Base-by-base conservation (phyloP, 441 rosid species). In the Biscutella auriculata region DNA sequence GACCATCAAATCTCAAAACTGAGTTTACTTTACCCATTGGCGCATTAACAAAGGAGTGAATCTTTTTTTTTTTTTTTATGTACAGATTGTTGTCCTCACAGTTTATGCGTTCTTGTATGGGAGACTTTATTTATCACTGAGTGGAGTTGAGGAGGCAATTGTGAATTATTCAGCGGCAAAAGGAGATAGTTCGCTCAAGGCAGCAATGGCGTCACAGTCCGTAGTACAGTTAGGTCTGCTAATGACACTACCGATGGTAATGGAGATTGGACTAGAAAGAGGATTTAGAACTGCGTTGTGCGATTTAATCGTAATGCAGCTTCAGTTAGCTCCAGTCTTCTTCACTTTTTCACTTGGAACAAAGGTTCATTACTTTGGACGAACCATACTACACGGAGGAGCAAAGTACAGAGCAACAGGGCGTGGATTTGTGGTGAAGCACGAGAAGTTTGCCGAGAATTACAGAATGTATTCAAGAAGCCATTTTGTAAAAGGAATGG, bases 271-370 rank as follows among this genome's bases (percentile, higher is more conserved):
- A 58, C 81, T 92, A 9, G 94, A 92, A 69, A 84, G 89, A 79
- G 97, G 98, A 43, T 92, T 88, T 69, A 77, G 89, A 76, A 86
- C 86, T 54, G 98, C 98, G 12, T 33, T 88, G 37, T 75, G 88
- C 33, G 98, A 92, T 53, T 27, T 92, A 53, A 70, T 88, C 40
- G 81, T 86, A 74, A 92, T 92, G 98, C 91, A 92, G 75, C 87
- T 92, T 56, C 98, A 92, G 80, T 82, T 88, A 54, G 87, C 88
- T 23, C 66, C 96, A 13, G 88, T 92, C 40, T 92, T 92, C 80
- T 92, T 92, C 66, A 92, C 98, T 30, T 92, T 92, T 76, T 86
- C 98, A n/a, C 91, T 92, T 2, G 98, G 98, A 41, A 92, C 98
- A 58, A 88, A 83, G 69, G 79, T 66, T 39, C 98, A 88, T 63